Evolutionary conservation across 306 rosid genomes (phyloP).

Genomic region (Malus fusca): DNA sequence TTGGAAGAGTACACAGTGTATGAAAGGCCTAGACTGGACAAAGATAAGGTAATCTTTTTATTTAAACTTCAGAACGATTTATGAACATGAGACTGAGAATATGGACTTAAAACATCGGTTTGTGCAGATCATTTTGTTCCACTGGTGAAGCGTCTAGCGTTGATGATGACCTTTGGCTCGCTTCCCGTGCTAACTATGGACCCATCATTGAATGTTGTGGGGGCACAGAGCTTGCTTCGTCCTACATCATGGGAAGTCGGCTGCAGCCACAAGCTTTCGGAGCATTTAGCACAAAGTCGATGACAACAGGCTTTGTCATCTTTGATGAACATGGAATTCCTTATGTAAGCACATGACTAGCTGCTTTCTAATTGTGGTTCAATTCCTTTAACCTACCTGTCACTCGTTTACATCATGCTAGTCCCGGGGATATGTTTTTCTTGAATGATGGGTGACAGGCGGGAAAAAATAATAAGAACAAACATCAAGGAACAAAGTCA

Average conservation of each 20-base stretch:
- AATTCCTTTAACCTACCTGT: background rate
- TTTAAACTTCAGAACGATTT: background rate
- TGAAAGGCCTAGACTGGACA: constrained; percentile 86
- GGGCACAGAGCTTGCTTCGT: constrained; percentile 79
- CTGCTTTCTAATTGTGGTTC: background rate
- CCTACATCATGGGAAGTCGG: constrained; percentile 50
- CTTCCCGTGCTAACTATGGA: constrained; percentile 64
- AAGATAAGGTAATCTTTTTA: constrained; percentile 55
- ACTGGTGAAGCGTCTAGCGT: constrained; percentile 73
- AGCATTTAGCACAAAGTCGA: constrained; percentile 59
- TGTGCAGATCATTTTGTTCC: constrained; percentile 55
- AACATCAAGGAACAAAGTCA: background rate
- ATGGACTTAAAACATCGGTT: constrained; percentile 15
- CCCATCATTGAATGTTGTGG: constrained; percentile 68
- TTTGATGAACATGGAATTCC: constrained; percentile 68
- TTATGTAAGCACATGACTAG: constrained; percentile 30
- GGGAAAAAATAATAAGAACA: background rate
- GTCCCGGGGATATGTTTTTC: background rate
- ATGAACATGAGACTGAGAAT: background rate
- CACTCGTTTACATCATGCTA: background rate
- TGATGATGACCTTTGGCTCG: constrained; percentile 88
- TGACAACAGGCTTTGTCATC: constrained; percentile 64
- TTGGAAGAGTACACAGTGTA: constrained; percentile 73
- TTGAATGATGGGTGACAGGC: background rate
- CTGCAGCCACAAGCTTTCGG: constrained; percentile 90